These are phyloP conservation scores for Haplosporangium sp. DNA, from an alignment of 371 early-diverging fungal species.

Conservation along the genomic window DNA sequence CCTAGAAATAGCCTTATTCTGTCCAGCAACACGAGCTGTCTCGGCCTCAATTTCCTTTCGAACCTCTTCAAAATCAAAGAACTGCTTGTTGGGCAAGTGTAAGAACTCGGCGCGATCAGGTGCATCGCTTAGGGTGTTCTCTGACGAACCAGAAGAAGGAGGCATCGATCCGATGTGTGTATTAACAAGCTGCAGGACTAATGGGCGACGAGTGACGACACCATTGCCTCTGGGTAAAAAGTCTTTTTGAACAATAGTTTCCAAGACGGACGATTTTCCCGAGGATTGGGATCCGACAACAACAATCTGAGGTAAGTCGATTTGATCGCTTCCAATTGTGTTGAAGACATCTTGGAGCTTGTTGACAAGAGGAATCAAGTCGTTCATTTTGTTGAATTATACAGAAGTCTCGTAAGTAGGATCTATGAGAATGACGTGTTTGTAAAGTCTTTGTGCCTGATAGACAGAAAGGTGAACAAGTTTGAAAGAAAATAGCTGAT, in stretches of 20 bases:
- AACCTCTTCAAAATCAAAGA: conserved; percentile 86
- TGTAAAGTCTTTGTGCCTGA: conserved; percentile 19
- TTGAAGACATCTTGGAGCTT: conserved; percentile 95
- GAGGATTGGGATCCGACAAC: conserved; percentile 91
- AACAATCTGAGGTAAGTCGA: conserved; percentile 94
- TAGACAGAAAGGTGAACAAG: neutral
- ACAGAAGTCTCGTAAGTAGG: neutral
- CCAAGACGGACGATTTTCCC: conserved; percentile 94
- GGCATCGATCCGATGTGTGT: conserved; percentile 55
- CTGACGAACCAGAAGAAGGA: conserved; percentile 41
- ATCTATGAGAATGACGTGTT: neutral
- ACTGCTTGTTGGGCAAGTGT: conserved; percentile 80
- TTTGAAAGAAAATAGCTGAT: neutral
- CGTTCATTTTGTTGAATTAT: conserved; percentile 69
- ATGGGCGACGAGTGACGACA: conserved; percentile 93
- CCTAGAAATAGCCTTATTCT: conserved; percentile 89
- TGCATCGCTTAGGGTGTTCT: conserved; percentile 42
- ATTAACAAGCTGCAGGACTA: conserved; percentile 90
- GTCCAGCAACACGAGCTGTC: conserved; percentile 87
- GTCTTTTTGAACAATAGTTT: conserved; percentile 91
- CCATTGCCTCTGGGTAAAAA: conserved; percentile 94
- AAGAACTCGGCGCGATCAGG: conserved; percentile 81
- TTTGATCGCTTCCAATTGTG: conserved; percentile 80
- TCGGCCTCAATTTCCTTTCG: conserved; percentile 91
- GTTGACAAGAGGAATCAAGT: conserved; percentile 89